These are phyloP conservation scores for Sarocladiaceae sp. DNA, from an alignment of 2,329 filamentous ascomycete genomes.

Conservation along the genomic window DNA sequence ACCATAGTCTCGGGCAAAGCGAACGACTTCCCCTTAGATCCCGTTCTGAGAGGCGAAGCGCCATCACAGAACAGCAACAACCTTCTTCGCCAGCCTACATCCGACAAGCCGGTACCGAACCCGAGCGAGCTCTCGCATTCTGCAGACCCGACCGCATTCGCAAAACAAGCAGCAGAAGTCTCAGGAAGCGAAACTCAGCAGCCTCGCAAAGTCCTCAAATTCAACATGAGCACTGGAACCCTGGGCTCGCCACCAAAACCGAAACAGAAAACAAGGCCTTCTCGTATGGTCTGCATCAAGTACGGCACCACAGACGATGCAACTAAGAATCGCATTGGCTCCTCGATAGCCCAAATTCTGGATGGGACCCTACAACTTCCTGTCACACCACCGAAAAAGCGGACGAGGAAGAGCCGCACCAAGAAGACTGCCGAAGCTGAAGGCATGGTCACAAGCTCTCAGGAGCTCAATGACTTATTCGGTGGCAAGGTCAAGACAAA, in stretches of 20 bases:
- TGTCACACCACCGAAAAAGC: slow-evolving; percentile 14
- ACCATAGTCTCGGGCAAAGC: neutral
- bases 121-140: no score
- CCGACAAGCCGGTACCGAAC: no score
- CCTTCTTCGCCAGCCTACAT: no score
- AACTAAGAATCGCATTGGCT: slow-evolving; percentile 46
- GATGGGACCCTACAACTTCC: slow-evolving; percentile 23
- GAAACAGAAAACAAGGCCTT: slow-evolving; percentile 34
- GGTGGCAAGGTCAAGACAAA: slow-evolving; percentile 26
- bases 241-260: slow-evolving; percentile 57
- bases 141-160: no score
- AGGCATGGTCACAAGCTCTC: slow-evolving; percentile 22
- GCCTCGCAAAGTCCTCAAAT: slow-evolving; percentile 42
- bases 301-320: slow-evolving; percentile 49
- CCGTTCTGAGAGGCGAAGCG: no score
- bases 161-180: neutral
- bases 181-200: neutral
- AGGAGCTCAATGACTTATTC: slow-evolving; percentile 40
- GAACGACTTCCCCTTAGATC: no score
- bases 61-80: no score
- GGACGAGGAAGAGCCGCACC: slow-evolving; percentile 16
- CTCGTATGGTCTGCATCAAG: slow-evolving; percentile 48
- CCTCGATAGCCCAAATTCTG: slow-evolving; percentile 62
- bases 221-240: slow-evolving; percentile 58
- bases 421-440: slow-evolving; percentile 22